Evolutionary conservation across 2,329 filamentous ascomycete genomes (phyloP).

Genomic region (Penicillium occitanis): DNA sequence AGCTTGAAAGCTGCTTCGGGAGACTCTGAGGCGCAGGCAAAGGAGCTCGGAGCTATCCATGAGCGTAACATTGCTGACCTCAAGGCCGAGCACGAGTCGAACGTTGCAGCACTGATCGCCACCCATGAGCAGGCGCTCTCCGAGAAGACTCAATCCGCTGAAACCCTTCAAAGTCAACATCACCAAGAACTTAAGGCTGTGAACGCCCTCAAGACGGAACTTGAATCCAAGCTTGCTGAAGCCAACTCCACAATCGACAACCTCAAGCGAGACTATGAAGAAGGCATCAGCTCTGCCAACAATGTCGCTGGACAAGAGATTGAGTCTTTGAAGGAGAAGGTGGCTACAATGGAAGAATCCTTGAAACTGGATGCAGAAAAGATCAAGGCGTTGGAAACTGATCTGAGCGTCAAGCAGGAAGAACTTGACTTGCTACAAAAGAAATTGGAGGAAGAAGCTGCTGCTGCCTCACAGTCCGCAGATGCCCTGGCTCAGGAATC

Average conservation of each 20-base stretch:
- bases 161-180: slow-evolving; percentile 35
- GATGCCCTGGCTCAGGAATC: slow-evolving; percentile 36
- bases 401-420: slow-evolving; percentile 38
- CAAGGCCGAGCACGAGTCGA: slow-evolving; percentile 33
- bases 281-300: slow-evolving; percentile 35
- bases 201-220: slow-evolving; percentile 32
- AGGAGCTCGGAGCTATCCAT: slow-evolving; percentile 32
- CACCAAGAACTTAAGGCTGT: slow-evolving; percentile 37
- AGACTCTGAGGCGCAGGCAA: slow-evolving; percentile 28
- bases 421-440: slow-evolving; percentile 41
- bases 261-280: slow-evolving; percentile 32
- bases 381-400: slow-evolving; percentile 36
- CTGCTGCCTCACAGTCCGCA: slow-evolving; percentile 35
- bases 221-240: slow-evolving; percentile 38
- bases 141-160: slow-evolving; percentile 33
- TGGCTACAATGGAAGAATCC: slow-evolving; percentile 34
- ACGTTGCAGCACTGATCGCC: slow-evolving; percentile 27
- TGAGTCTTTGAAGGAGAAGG: slow-evolving; percentile 37
- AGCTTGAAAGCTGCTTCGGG: slow-evolving; percentile 25
- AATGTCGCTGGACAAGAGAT: slow-evolving; percentile 38
- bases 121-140: slow-evolving; percentile 38
- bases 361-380: slow-evolving; percentile 33
- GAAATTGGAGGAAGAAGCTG: slow-evolving; percentile 38
- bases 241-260: slow-evolving; percentile 36
- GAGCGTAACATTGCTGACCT: slow-evolving; percentile 32